Percentiles rank a stretch among this genome's conserved stretches.
These are phyloP conservation scores for Quercus glauca DNA, from an alignment of 306 rosid species.

Conservation along the genomic window DNA sequence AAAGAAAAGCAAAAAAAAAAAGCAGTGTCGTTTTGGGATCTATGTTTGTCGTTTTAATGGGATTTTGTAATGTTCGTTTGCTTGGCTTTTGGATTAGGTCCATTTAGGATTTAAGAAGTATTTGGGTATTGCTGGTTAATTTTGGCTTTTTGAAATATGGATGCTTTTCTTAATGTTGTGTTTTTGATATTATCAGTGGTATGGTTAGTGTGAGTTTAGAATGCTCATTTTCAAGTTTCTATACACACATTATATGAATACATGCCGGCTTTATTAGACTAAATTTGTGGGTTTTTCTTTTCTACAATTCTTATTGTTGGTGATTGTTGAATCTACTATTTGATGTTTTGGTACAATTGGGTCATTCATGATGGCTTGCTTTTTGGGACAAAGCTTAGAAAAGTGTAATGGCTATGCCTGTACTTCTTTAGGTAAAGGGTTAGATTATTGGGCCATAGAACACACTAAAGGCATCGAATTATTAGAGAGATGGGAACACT, in stretches of 20 bases:
- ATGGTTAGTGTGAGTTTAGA: not conserved
- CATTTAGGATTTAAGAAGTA: too few relatives aligned
- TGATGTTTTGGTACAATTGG: not conserved
- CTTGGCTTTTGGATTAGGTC: too few relatives aligned
- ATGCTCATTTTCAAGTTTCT: not conserved
- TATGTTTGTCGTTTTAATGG: too few relatives aligned
- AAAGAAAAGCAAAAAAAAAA: not conserved
- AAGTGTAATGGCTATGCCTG: not conserved
- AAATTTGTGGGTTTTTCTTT: not conserved
- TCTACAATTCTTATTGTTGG: not conserved
- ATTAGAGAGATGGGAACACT: not conserved
- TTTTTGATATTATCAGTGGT: constrained; percentile 1
- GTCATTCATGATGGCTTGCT: not conserved
- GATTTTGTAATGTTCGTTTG: too few relatives aligned
- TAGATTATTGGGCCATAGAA: not conserved
- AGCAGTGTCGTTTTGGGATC: not conserved
- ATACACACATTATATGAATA: constrained; percentile 7
- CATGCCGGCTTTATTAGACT: not conserved
- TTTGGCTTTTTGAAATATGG: too few relatives aligned
- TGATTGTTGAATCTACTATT: not conserved
- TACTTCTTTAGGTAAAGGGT: not conserved
- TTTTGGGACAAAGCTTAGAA: not conserved
- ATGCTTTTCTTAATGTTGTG: not conserved
- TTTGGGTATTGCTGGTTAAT: too few relatives aligned
- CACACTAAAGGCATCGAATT: not conserved